phyloP scores from a whole-genome alignment of 2,329 filamentous ascomycete species.

The Colletotrichum orbiculare region DNA sequence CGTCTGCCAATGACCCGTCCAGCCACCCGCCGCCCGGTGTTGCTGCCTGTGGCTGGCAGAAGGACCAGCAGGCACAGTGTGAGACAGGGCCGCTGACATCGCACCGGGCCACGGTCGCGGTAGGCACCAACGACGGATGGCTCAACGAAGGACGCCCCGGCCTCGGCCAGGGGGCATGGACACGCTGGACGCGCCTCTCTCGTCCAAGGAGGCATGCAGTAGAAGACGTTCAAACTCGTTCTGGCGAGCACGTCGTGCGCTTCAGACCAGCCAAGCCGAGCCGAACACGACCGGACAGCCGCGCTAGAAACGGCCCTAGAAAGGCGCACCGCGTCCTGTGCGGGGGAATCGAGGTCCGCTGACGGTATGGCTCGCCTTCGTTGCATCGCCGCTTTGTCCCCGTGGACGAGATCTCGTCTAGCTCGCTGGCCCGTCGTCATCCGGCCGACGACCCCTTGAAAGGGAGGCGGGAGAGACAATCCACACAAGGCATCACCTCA shows the following conservation, averaged over 20 bases:
- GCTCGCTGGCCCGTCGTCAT: constrained; percentile 13
- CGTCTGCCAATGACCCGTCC: constrained; percentile 10
- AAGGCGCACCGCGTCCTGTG: constrained; percentile 29
- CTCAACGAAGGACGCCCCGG: background rate
- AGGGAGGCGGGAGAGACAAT: constrained; percentile 15
- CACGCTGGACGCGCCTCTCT: constrained; percentile 13
- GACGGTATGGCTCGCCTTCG: constrained; percentile 19
- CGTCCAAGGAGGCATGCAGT: constrained; percentile 2
- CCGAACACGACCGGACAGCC: constrained; percentile 23
- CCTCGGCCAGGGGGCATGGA: constrained; percentile 12
- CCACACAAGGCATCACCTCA: constrained; percentile 21
- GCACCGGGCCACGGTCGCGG: constrained; percentile 18
- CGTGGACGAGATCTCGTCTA: constrained; percentile 19
- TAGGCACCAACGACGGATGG: constrained; percentile 28
- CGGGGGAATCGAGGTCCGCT: constrained; percentile 31
- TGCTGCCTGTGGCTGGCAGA: constrained; percentile 6
- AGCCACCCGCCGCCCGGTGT: constrained; percentile 10
- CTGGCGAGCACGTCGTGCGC: background rate
- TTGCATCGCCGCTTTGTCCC: constrained; percentile 29
- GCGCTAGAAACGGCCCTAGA: constrained; percentile 34
- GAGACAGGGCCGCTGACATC: constrained; percentile 8
- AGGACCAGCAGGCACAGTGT: background rate
- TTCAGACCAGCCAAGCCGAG: constrained; percentile 10
- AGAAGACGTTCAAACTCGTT: background rate
- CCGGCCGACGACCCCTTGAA: constrained; percentile 27